A percentile compares a stretch with the other conserved stretches of the same genome.
Conservation (phyloP, 192 early-diverging fungal species). For the Funneliformis geosporum region DNA sequence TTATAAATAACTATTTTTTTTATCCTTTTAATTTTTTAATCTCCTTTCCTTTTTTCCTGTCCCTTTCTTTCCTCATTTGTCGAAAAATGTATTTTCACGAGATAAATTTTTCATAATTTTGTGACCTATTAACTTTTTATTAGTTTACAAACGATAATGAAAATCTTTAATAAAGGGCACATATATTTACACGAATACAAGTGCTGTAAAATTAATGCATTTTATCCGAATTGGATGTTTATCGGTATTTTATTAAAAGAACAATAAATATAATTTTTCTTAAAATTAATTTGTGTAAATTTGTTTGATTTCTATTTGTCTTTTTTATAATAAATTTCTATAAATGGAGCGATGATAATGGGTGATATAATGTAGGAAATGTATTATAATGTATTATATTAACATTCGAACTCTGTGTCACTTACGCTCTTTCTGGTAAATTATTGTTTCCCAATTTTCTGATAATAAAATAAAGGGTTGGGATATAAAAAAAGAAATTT, state of each 20-base stretch:
- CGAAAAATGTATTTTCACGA: no score
- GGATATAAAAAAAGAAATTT: neutral
- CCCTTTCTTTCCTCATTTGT: neutral
- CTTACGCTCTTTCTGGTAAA: neutral
- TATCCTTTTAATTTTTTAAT: no score
- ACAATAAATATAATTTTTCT: neutral
- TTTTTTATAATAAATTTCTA: neutral
- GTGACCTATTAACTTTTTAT: neutral
- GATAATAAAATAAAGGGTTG: no score
- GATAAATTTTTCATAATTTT: neutral
- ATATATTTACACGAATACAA: neutral
- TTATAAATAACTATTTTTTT: no score
- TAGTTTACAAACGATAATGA: neutral
- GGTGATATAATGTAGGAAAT: neutral
- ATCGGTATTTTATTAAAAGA: no score
- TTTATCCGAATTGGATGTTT: no score
- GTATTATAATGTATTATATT: neutral
- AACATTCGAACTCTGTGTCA: neutral
- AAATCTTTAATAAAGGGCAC: neutral
- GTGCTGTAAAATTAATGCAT: no score
- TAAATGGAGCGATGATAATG: neutral
- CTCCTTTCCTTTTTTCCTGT: no score
- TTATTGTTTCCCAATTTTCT: neutral
- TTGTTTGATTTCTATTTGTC: neutral
- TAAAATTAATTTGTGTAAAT: slow-evolving; percentile 1